phyloP scores from a whole-genome alignment of 805 yeast genomes.

The Schwanniomyces sp. region DNA sequence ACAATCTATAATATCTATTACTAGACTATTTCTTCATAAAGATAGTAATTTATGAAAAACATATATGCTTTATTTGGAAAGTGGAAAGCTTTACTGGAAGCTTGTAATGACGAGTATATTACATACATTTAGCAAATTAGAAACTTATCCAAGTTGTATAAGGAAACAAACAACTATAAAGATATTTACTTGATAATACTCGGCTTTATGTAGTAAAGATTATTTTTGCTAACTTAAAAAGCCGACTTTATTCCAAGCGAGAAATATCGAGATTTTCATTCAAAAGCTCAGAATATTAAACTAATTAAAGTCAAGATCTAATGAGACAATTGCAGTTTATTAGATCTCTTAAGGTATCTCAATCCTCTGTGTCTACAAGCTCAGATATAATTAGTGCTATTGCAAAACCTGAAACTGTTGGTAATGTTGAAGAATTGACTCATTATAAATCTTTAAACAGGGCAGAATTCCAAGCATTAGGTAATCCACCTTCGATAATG shows the following conservation, averaged over 20 bases:
- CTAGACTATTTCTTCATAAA: too few species aligned
- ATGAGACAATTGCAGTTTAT: slow-evolving; percentile 5
- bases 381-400: slow-evolving; percentile 5
- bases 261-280: background rate
- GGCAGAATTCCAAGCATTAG: slow-evolving; percentile 42
- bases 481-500: slow-evolving; percentile 48
- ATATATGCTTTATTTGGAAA: too few species aligned
- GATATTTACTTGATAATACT: too few species aligned
- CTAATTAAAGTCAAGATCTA: background rate
- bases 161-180: too few species aligned
- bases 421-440: slow-evolving; percentile 12
- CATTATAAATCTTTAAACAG: slow-evolving; percentile 18
- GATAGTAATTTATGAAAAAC: too few species aligned
- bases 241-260: background rate
- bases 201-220: too few species aligned
- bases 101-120: too few species aligned
- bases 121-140: too few species aligned
- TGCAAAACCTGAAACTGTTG: slow-evolving; percentile 9
- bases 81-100: too few species aligned
- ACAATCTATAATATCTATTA: too few species aligned
- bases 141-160: too few species aligned
- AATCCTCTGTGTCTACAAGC: slow-evolving; percentile 4
- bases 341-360: slow-evolving; percentile 11
- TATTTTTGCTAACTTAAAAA: background rate
- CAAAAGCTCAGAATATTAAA: background rate